These are phyloP conservation scores for Picea sitchensis DNA, from an alignment of 75 land plant species.

Conservation along the genomic window DNA sequence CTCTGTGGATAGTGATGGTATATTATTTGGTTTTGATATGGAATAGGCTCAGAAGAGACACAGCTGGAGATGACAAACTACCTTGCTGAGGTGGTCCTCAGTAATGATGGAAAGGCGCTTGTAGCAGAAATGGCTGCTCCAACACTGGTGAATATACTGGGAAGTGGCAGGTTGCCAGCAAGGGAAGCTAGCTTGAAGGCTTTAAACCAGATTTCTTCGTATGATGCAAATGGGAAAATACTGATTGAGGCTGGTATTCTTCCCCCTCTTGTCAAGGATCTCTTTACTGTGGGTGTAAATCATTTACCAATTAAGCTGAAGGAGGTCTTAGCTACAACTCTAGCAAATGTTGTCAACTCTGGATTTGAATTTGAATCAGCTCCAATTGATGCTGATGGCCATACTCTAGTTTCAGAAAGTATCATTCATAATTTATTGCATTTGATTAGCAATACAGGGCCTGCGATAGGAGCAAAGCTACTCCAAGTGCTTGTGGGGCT, in stretches of 20 bases:
- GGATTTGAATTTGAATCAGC: constrained; percentile 61
- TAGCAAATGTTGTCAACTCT: constrained; percentile 82
- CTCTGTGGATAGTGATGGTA: neutral
- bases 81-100: constrained; percentile 73
- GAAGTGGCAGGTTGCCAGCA: constrained; percentile 47
- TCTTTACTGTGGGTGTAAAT: constrained; percentile 71
- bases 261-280: constrained; percentile 79
- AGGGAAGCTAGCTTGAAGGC: constrained; percentile 83
- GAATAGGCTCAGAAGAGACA: constrained; percentile 74
- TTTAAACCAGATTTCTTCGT: constrained; percentile 73
- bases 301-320: constrained; percentile 83
- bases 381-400: constrained; percentile 57
- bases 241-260: constrained; percentile 83
- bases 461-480: constrained; percentile 89
- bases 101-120: constrained; percentile 68
- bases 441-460: constrained; percentile 97
- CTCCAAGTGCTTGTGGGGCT: constrained; percentile 93
- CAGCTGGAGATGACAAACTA: constrained; percentile 80
- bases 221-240: constrained; percentile 63
- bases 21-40: neutral
- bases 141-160: constrained; percentile 68
- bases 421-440: constrained; percentile 78
- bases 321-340: constrained; percentile 91
- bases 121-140: constrained; percentile 61
- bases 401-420: constrained; percentile 85